These are phyloP conservation scores for Hypoxylon sp. DNA, from an alignment of 2,329 filamentous ascomycete genomes.

Conservation along the genomic window DNA sequence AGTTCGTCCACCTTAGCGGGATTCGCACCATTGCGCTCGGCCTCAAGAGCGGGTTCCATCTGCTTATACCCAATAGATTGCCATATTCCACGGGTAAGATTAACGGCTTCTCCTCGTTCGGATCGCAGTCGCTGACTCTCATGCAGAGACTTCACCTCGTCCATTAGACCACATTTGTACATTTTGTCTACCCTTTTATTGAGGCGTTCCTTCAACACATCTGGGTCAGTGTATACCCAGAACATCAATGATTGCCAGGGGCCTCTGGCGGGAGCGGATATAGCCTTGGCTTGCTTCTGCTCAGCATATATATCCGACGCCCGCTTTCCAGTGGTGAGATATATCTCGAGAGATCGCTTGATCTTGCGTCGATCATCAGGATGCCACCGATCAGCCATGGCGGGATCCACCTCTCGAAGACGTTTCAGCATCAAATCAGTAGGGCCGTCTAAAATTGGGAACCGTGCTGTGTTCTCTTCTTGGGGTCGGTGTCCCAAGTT, in stretches of 20 bases:
- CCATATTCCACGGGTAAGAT: conserved; percentile 89
- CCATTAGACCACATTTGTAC: conserved; percentile 69
- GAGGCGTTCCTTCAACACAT: conserved; percentile 76
- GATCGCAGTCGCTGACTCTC: conserved; percentile 53
- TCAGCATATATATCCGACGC: conserved; percentile 90
- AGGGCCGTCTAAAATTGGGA: conserved; percentile 78
- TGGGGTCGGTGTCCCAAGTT: conserved; percentile 51
- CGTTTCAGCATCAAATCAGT: conserved; percentile 79
- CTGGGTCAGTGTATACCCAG: conserved; percentile 85
- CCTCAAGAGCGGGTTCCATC: conserved; percentile 77
- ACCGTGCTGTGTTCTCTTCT: conserved; percentile 59
- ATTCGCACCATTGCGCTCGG: conserved; percentile 53
- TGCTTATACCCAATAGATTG: conserved; percentile 97
- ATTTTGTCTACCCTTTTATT: conserved; percentile 86
- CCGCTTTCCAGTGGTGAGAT: conserved; percentile 80
- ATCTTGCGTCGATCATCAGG: conserved; percentile 94
- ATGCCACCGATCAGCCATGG: conserved; percentile 93
- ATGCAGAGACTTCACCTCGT: conserved; percentile 63
- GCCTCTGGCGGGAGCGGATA: conserved; percentile 27
- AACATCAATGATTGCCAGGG: conserved; percentile 76
- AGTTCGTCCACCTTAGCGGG: conserved; percentile 64
- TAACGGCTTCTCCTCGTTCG: conserved; percentile 66
- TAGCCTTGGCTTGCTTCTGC: conserved; percentile 66
- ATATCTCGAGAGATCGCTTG: conserved; percentile 89
- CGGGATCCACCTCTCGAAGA: conserved; percentile 83